Base-by-base conservation (phyloP, 257 asterid genomes). In the Ocimum tenuiflorum region DNA sequence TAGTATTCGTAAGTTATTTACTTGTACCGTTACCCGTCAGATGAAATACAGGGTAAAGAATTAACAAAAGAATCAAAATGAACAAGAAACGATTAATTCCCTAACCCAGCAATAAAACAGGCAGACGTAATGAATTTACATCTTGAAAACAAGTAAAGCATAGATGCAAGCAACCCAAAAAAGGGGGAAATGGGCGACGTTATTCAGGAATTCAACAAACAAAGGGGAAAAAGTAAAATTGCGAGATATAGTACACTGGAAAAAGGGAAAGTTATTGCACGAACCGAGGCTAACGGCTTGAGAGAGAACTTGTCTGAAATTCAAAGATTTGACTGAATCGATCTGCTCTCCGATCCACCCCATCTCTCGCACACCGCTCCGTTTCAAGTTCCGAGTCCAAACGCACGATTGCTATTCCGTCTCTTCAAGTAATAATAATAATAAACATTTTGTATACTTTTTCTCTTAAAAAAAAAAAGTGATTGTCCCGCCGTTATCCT, bases 321-420 rank as follows among this genome's bases (percentile, higher is more conserved):
- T 87, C 60, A 91, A 56, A 10, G 99, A 90, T 80, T 88, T 94
- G 70, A 94, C 45, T 3, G 99, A 88, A 68, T 90, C 96, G 79
- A 94, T 83, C 75, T 94, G 99, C 65, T 94, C 97, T 42, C 95
- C 87, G 78, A 94, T 82, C 99, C 99, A 90, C 57, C 88, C 99
- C 99, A 94, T 17, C 38, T 13, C 59, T 65, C 54, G 63, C 55
- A 20, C 41, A 67, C 72, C 4, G 31, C 31, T 1, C 31, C 31
- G 31, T 27, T 27, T 2, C 50, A 49, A 75, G 60, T 57, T 39
- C n/a, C 2, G 59, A 58, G 58, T 52, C 41, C 59, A 75, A 67
- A 74, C 75, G 67, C 62, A 15, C 60, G 48, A n/a, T n/a, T n/a
- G n/a, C n/a, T n/a, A n/a, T n/a, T n/a, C n/a, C n/a, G n/a, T n/a